Percentiles rank a stretch among this genome's conserved stretches.
Conservation (phyloP, 1,284 basidiomycete genomes). For the Leccinum pachyderme region DNA sequence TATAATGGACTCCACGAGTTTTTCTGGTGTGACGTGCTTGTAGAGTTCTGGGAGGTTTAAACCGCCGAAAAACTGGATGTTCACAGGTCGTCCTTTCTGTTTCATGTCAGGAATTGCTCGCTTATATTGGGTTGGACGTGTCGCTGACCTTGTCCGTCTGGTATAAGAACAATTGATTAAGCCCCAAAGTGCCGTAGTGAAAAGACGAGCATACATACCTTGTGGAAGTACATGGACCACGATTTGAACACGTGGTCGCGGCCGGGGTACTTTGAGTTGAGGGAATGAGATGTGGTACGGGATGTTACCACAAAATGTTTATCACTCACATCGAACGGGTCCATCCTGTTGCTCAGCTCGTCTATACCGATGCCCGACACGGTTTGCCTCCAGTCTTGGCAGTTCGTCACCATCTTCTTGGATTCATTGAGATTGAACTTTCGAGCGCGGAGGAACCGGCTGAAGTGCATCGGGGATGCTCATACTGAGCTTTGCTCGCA, state of each 20-base stretch:
- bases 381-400: slow-evolving; percentile 57
- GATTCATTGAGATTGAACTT: slow-evolving; percentile 54
- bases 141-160: slow-evolving; percentile 58
- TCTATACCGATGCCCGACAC: slow-evolving; percentile 59
- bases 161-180: neutral
- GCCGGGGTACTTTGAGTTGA: slow-evolving; percentile 55
- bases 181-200: neutral
- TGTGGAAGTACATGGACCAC: slow-evolving; percentile 76
- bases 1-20: slow-evolving; percentile 61
- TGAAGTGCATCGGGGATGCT: slow-evolving; percentile 29
- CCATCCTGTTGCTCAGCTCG: slow-evolving; percentile 50
- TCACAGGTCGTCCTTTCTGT: slow-evolving; percentile 66
- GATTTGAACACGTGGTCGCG: slow-evolving; percentile 64
- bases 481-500: slow-evolving; percentile 2
- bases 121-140: neutral
- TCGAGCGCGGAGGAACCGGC: slow-evolving; percentile 68
- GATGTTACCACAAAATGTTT: neutral
- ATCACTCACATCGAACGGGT: slow-evolving; percentile 58
- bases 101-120: slow-evolving; percentile 5
- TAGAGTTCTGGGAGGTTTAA: slow-evolving; percentile 62
- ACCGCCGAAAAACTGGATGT: slow-evolving; percentile 60
- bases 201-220: slow-evolving; percentile 42
- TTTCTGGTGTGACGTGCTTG: slow-evolving; percentile 56
- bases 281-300: slow-evolving; percentile 7
- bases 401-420: slow-evolving; percentile 58